These are phyloP conservation scores for Abortiporus biennis DNA, from an alignment of 1,284 basidiomycete genomes.

Conservation along the genomic window DNA sequence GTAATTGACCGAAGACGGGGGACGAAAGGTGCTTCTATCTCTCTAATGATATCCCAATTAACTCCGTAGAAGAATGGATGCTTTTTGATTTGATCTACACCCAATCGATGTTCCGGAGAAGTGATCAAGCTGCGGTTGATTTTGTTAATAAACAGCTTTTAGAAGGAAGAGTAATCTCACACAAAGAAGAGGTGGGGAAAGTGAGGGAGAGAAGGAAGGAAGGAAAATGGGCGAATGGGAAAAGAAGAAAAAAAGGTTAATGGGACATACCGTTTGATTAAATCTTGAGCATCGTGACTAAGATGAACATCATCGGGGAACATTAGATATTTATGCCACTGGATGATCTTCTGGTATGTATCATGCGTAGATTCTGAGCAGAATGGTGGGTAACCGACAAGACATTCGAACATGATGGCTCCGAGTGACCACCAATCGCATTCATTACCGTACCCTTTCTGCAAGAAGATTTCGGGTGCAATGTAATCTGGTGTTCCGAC, in stretches of 20 bases:
- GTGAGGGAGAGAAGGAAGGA: not conserved
- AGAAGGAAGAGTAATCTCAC: too few species aligned
- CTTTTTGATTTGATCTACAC: conserved; percentile 84
- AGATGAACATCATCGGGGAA: conserved; percentile 98
- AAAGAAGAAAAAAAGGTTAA: not conserved
- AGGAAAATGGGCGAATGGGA: not conserved
- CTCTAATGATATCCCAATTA: conserved; percentile 87
- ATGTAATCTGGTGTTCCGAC: conserved; percentile 99
- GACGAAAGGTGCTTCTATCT: conserved; percentile 95
- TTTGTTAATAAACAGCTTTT: too few species aligned
- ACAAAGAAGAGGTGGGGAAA: conserved; percentile 1
- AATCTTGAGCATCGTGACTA: conserved; percentile 86
- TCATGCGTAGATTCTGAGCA: conserved; percentile 97
- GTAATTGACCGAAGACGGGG: conserved; percentile 90
- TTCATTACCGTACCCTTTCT: conserved; percentile 97
- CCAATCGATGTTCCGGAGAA: conserved; percentile 75
- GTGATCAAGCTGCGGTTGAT: conserved; percentile 67
- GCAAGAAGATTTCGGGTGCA: conserved; percentile 96
- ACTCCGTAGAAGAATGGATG: conserved; percentile 98
- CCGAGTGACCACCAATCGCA: conserved; percentile 98
- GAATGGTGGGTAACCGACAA: conserved; percentile 97
- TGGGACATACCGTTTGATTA: conserved; percentile 68
- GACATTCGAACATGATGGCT: conserved; percentile 98
- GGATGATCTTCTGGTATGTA: conserved; percentile 98
- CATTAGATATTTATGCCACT: conserved; percentile 86